Conservation (phyloP, 805 yeast genomes). For the Blastobotrys parvus region DNA sequence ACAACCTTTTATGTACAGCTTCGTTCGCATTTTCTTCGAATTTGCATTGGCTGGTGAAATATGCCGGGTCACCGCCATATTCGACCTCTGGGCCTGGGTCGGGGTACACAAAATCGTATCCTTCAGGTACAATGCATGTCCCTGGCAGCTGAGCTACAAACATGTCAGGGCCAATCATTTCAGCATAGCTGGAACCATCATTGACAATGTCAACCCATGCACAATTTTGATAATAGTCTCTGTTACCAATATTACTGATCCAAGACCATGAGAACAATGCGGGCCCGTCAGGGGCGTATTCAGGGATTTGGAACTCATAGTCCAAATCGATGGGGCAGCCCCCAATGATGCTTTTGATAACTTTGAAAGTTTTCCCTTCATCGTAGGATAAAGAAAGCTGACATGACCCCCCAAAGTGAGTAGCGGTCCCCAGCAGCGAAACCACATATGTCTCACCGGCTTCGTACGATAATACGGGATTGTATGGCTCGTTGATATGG, state of each 20-base stretch:
- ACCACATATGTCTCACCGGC: slow-evolving; percentile 12
- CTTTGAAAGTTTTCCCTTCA: slow-evolving; percentile 17
- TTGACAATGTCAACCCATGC: slow-evolving; percentile 18
- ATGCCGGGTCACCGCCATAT: slow-evolving; percentile 16
- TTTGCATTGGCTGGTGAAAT: slow-evolving; percentile 12
- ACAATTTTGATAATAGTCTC: slow-evolving; percentile 19
- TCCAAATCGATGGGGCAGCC: slow-evolving; percentile 17
- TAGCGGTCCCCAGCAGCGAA: slow-evolving; percentile 14
- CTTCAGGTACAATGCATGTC: slow-evolving; percentile 16
- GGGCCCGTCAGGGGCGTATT: slow-evolving; percentile 16
- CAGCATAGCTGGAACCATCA: neutral
- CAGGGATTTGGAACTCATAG: slow-evolving; percentile 16
- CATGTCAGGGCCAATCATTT: slow-evolving; percentile 13
- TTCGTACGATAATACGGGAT: slow-evolving; percentile 11
- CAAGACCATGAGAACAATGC: slow-evolving; percentile 20
- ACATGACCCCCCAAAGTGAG: slow-evolving; percentile 20
- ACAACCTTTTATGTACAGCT: too few species aligned
- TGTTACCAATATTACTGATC: slow-evolving; percentile 17
- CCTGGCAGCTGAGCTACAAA: slow-evolving; percentile 17
- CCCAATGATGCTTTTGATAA: slow-evolving; percentile 20
- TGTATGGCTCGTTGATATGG: slow-evolving; percentile 10
- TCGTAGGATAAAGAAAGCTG: slow-evolving; percentile 20
- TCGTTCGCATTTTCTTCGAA: too few species aligned
- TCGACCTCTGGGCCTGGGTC: slow-evolving; percentile 17
- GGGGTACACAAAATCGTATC: slow-evolving; percentile 18